phyloP scores from a whole-genome alignment of 2,329 filamentous ascomycete species.

The Penicillium sp. region DNA sequence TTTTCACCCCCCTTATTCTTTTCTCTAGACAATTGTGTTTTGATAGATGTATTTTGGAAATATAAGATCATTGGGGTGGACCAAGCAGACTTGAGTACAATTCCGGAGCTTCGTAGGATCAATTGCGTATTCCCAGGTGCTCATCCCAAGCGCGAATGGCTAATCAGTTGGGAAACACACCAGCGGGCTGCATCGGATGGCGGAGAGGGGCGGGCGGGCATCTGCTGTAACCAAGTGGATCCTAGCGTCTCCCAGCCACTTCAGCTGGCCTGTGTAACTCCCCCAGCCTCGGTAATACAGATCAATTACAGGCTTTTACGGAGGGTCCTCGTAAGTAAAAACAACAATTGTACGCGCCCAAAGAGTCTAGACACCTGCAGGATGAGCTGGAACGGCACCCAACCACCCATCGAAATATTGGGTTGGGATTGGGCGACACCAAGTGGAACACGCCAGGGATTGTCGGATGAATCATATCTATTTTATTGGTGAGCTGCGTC shows the following conservation, averaged over 20 bases:
- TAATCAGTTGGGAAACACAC: neutral
- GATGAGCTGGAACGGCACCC: conserved; percentile 2
- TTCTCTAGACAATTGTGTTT: neutral
- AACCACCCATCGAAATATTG: neutral
- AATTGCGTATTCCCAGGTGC: neutral
- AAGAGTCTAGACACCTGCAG: conserved; percentile 20
- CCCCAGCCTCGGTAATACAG: conserved; percentile 7
- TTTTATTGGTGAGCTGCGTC: neutral
- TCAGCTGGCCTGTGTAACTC: conserved; percentile 4
- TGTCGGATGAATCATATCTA: neutral
- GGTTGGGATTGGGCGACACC: conserved; percentile 13
- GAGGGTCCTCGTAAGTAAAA: neutral
- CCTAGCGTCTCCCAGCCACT: conserved; percentile 1
- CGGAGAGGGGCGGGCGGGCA: neutral
- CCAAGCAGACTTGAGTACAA: neutral
- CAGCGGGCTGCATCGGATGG: neutral
- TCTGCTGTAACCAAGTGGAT: neutral
- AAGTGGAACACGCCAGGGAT: conserved; percentile 2
- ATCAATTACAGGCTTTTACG: neutral
- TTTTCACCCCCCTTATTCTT: neutral
- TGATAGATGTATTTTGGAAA: neutral
- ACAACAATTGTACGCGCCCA: conserved; percentile 4
- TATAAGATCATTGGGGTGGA: neutral
- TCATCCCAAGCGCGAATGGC: neutral
- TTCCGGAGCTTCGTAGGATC: neutral